phyloP scores from a whole-genome alignment of 2,329 filamentous ascomycete genomes.

The Eutypa lata region DNA sequence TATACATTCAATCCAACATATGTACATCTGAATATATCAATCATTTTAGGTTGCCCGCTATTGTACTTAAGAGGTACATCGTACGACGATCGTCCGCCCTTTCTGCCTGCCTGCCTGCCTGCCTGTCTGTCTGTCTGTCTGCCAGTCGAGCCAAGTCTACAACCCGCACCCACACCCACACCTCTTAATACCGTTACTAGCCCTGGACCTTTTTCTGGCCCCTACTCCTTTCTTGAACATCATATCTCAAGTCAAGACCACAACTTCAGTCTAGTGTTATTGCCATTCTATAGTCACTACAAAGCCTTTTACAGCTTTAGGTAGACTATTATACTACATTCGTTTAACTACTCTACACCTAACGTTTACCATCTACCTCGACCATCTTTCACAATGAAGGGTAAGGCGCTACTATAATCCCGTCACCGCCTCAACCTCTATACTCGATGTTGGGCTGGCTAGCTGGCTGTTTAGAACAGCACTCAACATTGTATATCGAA shows the following conservation, averaged over 20 bases:
- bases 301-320: background rate
- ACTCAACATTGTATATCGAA: background rate
- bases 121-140: too few relatives aligned
- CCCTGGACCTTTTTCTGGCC: background rate
- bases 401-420: slow-evolving; percentile 25
- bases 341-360: slow-evolving; percentile 20
- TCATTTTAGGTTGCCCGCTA: too few relatives aligned
- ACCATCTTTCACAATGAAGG: slow-evolving; percentile 34
- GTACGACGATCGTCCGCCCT: background rate
- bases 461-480: background rate
- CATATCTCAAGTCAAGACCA: slow-evolving; percentile 1
- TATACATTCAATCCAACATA: too few relatives aligned
- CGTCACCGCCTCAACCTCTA: background rate
- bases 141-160: background rate
- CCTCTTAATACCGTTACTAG: too few relatives aligned
- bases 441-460: background rate
- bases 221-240: background rate
- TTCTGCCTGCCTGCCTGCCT: too few relatives aligned
- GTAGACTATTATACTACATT: slow-evolving; percentile 4
- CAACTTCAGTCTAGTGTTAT: background rate
- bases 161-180: too few relatives aligned
- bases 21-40: too few relatives aligned
- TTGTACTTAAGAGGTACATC: too few relatives aligned
- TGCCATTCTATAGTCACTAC: background rate
- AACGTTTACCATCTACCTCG: slow-evolving; percentile 11